phyloP scores from a whole-genome alignment of 2,329 filamentous ascomycete genomes.

The Aspergillus ruber region DNA sequence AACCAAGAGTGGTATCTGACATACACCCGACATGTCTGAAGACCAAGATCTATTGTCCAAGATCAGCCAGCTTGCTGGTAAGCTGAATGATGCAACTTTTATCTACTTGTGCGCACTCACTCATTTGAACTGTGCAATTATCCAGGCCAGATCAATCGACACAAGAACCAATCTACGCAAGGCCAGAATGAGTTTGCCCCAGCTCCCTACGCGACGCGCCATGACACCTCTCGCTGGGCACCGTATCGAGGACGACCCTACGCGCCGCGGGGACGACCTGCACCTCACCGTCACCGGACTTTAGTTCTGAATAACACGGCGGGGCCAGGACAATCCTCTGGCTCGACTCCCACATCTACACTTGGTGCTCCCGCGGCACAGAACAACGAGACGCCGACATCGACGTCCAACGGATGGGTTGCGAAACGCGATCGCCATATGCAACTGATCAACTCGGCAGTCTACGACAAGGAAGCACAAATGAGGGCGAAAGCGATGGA shows the following conservation, averaged over 20 bases:
- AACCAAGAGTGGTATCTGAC: neutral
- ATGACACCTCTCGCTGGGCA: constrained; percentile 31
- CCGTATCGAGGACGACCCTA: constrained; percentile 39
- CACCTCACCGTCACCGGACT: constrained; percentile 51
- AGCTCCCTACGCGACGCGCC: constrained; percentile 22
- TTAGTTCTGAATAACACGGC: constrained; percentile 56
- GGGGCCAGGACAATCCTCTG: constrained; percentile 7
- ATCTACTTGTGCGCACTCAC: constrained; percentile 32
- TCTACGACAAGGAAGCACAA: constrained; percentile 69
- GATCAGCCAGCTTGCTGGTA: constrained; percentile 54
- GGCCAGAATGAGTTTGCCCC: constrained; percentile 24
- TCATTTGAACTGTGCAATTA: constrained; percentile 17
- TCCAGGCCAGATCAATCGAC: constrained; percentile 70
- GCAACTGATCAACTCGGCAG: constrained; percentile 73
- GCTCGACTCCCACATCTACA: constrained; percentile 10
- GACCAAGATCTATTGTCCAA: constrained; percentile 50
- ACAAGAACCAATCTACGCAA: constrained; percentile 52
- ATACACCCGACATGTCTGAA: constrained; percentile 42
- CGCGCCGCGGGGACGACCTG: constrained; percentile 23
- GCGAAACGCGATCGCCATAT: constrained; percentile 68
- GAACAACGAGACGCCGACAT: constrained; percentile 22
- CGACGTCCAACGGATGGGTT: constrained; percentile 53
- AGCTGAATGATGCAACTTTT: constrained; percentile 12
- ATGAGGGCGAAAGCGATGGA: constrained; percentile 65
- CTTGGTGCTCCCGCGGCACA: constrained; percentile 19